phyloP scores from a whole-genome alignment of 2,329 filamentous ascomycete species.

The Teratosphaeria viscida region DNA sequence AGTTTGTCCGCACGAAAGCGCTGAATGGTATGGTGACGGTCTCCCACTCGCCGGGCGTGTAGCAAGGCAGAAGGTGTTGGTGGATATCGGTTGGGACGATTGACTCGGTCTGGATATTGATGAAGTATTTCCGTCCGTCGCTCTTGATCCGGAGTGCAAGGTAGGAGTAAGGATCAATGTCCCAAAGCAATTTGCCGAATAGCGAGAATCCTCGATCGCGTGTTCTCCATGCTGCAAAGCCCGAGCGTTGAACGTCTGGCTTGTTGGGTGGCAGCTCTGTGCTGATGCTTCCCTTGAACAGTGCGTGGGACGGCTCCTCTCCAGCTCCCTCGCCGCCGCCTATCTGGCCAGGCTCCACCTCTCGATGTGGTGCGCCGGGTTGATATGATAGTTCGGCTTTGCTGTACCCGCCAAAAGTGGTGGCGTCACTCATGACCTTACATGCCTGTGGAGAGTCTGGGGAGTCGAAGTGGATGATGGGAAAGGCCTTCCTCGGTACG shows the following conservation, averaged over 20 bases:
- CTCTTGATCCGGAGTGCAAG: conserved; percentile 82
- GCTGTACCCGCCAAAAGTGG: conserved; percentile 77
- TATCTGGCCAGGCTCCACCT: conserved; percentile 8
- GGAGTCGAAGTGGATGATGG: conserved; percentile 53
- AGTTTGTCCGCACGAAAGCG: conserved; percentile 90
- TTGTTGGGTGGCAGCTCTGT: conserved; percentile 67
- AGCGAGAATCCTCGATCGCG: conserved; percentile 63
- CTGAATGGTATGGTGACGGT: conserved; percentile 84
- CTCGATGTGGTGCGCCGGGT: conserved; percentile 11
- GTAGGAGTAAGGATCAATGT: conserved; percentile 81
- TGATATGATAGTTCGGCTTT: conserved; percentile 57
- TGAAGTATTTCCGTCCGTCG: conserved; percentile 82
- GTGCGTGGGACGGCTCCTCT: conserved; percentile 53
- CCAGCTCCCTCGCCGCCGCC: conserved; percentile 3
- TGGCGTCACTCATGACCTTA: conserved; percentile 73
- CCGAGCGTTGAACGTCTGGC: conserved; percentile 65
- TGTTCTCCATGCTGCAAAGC: conserved; percentile 87
- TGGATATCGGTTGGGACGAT: conserved; percentile 92
- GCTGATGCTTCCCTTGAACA: conserved; percentile 82
- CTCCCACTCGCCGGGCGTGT: conserved; percentile 79
- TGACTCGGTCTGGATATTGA: conserved; percentile 91
- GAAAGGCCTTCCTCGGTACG: conserved; percentile 51
- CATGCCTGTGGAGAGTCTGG: conserved; percentile 34
- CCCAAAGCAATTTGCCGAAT: conserved; percentile 80
- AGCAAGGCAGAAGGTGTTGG: conserved; percentile 78